These are phyloP conservation scores for Xylaria sp. DNA, from an alignment of 2,329 filamentous ascomycete species.

Conservation along the genomic window DNA sequence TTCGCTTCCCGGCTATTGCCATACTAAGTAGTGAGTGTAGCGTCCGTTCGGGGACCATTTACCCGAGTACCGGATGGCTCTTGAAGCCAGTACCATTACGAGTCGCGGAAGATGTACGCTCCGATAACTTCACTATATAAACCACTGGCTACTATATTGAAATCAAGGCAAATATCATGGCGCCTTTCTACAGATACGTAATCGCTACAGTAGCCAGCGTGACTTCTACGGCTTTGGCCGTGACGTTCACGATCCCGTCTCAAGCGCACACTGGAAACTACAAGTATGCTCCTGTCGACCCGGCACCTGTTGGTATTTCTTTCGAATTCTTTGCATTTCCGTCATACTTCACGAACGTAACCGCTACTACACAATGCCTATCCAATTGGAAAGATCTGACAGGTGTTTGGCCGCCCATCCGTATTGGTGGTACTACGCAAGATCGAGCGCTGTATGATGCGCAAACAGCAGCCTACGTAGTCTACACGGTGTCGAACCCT, in stretches of 20 bases:
- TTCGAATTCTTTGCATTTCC: slow-evolving; percentile 68
- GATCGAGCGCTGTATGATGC: slow-evolving; percentile 64
- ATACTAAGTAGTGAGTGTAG: neutral
- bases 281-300: slow-evolving; percentile 50
- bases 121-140: slow-evolving; percentile 12
- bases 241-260: slow-evolving; percentile 51
- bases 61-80: slow-evolving; percentile 7
- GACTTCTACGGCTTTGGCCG: slow-evolving; percentile 35
- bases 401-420: slow-evolving; percentile 62
- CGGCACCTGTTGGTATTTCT: slow-evolving; percentile 58
- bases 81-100: slow-evolving; percentile 6
- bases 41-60: slow-evolving; percentile 20
- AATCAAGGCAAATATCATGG: slow-evolving; percentile 12
- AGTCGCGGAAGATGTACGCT: slow-evolving; percentile 13
- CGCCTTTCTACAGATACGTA: slow-evolving; percentile 14
- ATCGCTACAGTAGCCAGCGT: slow-evolving; percentile 31
- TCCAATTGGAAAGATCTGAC: slow-evolving; percentile 61
- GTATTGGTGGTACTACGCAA: slow-evolving; percentile 69
- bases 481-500: slow-evolving; percentile 59
- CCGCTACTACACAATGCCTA: slow-evolving; percentile 61
- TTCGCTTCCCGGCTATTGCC: neutral
- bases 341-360: slow-evolving; percentile 63
- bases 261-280: slow-evolving; percentile 41
- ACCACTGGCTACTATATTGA: neutral
- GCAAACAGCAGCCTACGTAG: slow-evolving; percentile 56